A percentile compares a stretch with the other conserved stretches of the same genome.
Conservation (phyloP, 1,284 basidiomycete species). For the Ceratobasidium sp. region DNA sequence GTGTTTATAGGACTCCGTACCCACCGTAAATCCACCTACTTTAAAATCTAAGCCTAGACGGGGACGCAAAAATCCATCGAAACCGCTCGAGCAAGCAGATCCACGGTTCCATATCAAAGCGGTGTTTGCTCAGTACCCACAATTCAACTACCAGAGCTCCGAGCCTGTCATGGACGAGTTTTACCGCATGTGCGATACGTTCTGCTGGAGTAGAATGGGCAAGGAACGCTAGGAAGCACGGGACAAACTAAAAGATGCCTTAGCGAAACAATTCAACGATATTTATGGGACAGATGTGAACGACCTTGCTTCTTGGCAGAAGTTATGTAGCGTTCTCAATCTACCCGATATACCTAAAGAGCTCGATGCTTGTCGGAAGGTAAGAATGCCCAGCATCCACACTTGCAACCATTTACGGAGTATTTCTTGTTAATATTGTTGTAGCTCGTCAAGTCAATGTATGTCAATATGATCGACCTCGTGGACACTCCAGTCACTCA, state of each 20-base stretch:
- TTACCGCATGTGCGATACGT: slow-evolving; percentile 22
- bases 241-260: background rate
- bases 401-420: background rate
- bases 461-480: slow-evolving; percentile 39
- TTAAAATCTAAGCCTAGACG: too few relatives aligned
- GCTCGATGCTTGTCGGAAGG: slow-evolving; percentile 7
- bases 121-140: slow-evolving; percentile 1
- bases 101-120: background rate
- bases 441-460: slow-evolving; percentile 26
- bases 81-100: background rate
- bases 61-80: background rate
- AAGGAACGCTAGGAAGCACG: background rate
- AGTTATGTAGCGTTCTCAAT: slow-evolving; percentile 8
- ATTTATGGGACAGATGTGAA: slow-evolving; percentile 26
- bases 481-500: slow-evolving; percentile 22
- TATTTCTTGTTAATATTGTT: background rate
- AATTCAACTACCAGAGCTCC: slow-evolving; percentile 15
- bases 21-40: background rate
- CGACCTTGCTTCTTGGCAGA: slow-evolving; percentile 5
- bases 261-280: slow-evolving; percentile 12
- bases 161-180: slow-evolving; percentile 32
- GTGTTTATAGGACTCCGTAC: too few relatives aligned
- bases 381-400: too few relatives aligned
- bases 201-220: background rate
- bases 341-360: slow-evolving; percentile 14